Evolutionary conservation across 2,329 filamentous ascomycete genomes (phyloP).

Genomic region (Xylariales sp.): DNA sequence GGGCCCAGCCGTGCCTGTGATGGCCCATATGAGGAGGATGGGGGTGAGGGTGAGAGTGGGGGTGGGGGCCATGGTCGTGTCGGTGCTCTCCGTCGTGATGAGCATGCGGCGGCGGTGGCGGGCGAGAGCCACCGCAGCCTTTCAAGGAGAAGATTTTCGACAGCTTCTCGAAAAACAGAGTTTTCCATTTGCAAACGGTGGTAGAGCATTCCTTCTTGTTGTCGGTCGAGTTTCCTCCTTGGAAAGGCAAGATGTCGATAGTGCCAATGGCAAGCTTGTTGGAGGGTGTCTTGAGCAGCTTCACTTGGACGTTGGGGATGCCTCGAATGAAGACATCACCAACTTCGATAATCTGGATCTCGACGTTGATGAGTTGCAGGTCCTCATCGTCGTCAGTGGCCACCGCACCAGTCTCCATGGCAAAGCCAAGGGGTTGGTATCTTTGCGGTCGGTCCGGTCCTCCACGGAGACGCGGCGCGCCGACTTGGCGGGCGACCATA

Average conservation of each 20-base stretch:
- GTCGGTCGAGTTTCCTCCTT: conserved; percentile 45
- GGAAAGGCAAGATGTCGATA: conserved; percentile 53
- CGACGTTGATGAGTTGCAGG: conserved; percentile 64
- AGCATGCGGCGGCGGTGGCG: not conserved
- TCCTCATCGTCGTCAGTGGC: conserved; percentile 63
- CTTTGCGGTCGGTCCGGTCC: conserved; percentile 38
- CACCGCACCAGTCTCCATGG: conserved; percentile 56
- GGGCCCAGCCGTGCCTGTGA: conserved; percentile 55
- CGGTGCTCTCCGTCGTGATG: conserved; percentile 29
- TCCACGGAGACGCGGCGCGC: conserved; percentile 49
- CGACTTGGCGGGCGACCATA: conserved; percentile 42
- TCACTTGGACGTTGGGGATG: conserved; percentile 67
- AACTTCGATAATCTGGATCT: conserved; percentile 70
- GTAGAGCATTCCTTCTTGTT: conserved; percentile 53
- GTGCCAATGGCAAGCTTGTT: conserved; percentile 67
- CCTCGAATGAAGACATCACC: conserved; percentile 65
- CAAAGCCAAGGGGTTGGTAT: conserved; percentile 59
- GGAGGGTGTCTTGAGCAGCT: conserved; percentile 68
- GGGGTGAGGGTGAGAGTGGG: conserved; percentile 3
- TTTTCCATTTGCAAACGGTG: conserved; percentile 67
- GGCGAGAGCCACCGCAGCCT: conserved; percentile 51
- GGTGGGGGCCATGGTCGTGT: not conserved
- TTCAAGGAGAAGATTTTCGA: conserved; percentile 47
- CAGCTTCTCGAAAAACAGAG: conserved; percentile 60
- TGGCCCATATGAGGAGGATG: conserved; percentile 35